Evolutionary conservation across 768 basidiomycete species (phyloP).

Genomic region (Leucosporidium yakuticum): DNA sequence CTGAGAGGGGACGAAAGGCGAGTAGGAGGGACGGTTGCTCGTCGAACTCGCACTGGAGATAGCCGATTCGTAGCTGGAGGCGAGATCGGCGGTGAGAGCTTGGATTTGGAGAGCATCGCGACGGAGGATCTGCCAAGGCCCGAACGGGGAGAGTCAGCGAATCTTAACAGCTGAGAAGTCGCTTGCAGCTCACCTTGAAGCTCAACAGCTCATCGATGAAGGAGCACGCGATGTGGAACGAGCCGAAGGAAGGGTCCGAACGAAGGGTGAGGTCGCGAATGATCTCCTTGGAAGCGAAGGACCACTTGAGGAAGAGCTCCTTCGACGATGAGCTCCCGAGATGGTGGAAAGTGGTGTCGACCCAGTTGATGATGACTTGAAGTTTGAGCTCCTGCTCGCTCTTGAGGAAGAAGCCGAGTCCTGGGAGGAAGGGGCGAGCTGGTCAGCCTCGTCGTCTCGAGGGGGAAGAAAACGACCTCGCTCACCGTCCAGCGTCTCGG

Average conservation of each 20-base stretch:
- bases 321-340: not conserved
- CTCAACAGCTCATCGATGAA: too few relatives aligned
- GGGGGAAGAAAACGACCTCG: constrained; percentile 57
- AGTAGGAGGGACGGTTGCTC: too few relatives aligned
- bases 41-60: too few relatives aligned
- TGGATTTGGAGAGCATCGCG: too few relatives aligned
- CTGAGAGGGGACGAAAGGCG: too few relatives aligned
- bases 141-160: too few relatives aligned
- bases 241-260: constrained; percentile 54
- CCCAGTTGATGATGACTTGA: constrained; percentile 81
- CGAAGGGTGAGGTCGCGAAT: constrained; percentile 77
- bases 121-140: too few relatives aligned
- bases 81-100: too few relatives aligned
- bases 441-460: constrained; percentile 50
- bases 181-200: too few relatives aligned
- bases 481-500: constrained; percentile 76
- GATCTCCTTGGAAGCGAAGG: constrained; percentile 85
- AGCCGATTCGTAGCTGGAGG: too few relatives aligned
- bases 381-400: constrained; percentile 71
- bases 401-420: constrained; percentile 44
- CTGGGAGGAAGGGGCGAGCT: not conserved
- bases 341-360: constrained; percentile 54
- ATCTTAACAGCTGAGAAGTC: too few relatives aligned
- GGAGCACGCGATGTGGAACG: constrained; percentile 63
- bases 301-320: constrained; percentile 74